Percentiles rank a stretch among this genome's conserved stretches.
These are phyloP conservation scores for Starmerella khaoyaiensis DNA, from an alignment of 805 yeast genomes.

Conservation along the genomic window DNA sequence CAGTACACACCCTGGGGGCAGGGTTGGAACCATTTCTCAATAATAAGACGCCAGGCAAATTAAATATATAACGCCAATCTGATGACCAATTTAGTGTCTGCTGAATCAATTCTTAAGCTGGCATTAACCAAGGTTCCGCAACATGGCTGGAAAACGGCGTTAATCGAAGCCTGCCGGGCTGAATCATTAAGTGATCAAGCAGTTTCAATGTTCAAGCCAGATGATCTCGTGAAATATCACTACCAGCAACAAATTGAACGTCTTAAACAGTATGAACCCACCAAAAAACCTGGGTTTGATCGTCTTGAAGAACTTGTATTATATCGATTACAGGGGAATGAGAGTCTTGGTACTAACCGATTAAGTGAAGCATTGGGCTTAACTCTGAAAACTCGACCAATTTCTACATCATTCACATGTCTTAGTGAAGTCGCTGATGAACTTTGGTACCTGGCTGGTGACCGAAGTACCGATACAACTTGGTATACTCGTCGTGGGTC, in stretches of 20 bases:
- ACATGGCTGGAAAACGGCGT: constrained; percentile 40
- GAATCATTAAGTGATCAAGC: constrained; percentile 42
- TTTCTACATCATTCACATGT: constrained; percentile 46
- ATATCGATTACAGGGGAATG: constrained; percentile 39
- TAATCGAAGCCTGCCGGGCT: constrained; percentile 38
- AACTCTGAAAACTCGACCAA: constrained; percentile 51
- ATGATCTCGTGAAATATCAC: constrained; percentile 46
- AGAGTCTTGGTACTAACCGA: constrained; percentile 8
- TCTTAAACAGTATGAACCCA: constrained; percentile 22
- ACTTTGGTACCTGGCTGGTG: constrained; percentile 66
- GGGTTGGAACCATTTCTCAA: too few species aligned
- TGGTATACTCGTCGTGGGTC: constrained; percentile 87
- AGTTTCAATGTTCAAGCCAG: constrained; percentile 32
- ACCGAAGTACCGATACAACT: constrained; percentile 59
- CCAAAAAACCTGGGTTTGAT: not conserved
- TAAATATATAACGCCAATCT: not conserved
- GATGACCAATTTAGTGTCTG: constrained; percentile 4
- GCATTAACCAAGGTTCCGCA: constrained; percentile 36
- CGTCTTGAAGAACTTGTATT: constrained; percentile 30
- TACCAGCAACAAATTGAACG: constrained; percentile 31
- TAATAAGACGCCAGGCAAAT: not conserved
- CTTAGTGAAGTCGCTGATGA: constrained; percentile 73
- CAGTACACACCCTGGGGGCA: not conserved
- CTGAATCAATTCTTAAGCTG: constrained; percentile 27
- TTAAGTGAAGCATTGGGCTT: constrained; percentile 40